phyloP scores from a whole-genome alignment of 2,329 filamentous ascomycete genomes.

The Cephalotrichum gorgonifer region DNA sequence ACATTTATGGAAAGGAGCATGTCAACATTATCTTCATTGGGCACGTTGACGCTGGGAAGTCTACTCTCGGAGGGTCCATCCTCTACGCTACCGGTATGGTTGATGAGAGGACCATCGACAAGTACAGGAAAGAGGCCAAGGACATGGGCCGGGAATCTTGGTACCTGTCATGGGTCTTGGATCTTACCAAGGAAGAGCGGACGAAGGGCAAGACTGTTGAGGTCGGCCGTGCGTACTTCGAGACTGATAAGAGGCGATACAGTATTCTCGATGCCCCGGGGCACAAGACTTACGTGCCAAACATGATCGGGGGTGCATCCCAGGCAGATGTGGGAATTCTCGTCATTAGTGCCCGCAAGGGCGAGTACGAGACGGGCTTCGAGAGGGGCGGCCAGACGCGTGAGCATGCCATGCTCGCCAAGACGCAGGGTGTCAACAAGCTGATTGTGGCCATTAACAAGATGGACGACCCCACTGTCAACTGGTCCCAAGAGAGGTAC shows the following conservation, averaged over 20 bases:
- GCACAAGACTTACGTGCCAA: conserved; percentile 95
- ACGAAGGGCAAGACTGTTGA: conserved; percentile 97
- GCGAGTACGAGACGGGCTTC: conserved; percentile 98
- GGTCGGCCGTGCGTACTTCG: conserved; percentile 90
- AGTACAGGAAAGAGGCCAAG: conserved; percentile 95
- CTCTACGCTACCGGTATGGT: conserved; percentile 95
- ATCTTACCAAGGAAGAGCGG: conserved; percentile 93
- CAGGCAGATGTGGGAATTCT: conserved; percentile 91
- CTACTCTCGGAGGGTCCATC: conserved; percentile 87
- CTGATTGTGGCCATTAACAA: conserved; percentile 94
- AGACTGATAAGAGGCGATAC: conserved; percentile 93
- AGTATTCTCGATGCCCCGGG: conserved; percentile 94
- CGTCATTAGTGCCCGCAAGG: conserved; percentile 92
- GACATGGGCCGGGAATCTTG: conserved; percentile 93
- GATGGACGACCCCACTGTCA: conserved; percentile 95
- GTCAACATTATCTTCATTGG: conserved; percentile 97
- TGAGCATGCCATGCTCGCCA: conserved; percentile 95
- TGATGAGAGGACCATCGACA: conserved; percentile 96
- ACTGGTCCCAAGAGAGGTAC: conserved; percentile 90
- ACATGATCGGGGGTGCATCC: conserved; percentile 93
- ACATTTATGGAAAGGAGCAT: conserved; percentile 90
- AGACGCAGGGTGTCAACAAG: conserved; percentile 97
- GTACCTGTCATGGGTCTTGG: conserved; percentile 97
- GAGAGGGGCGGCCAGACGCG: conserved; percentile 92
- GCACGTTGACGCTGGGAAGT: conserved; percentile 97